Base-by-base conservation (phyloP, 768 basidiomycete species). In the Serendipita sp. region DNA sequence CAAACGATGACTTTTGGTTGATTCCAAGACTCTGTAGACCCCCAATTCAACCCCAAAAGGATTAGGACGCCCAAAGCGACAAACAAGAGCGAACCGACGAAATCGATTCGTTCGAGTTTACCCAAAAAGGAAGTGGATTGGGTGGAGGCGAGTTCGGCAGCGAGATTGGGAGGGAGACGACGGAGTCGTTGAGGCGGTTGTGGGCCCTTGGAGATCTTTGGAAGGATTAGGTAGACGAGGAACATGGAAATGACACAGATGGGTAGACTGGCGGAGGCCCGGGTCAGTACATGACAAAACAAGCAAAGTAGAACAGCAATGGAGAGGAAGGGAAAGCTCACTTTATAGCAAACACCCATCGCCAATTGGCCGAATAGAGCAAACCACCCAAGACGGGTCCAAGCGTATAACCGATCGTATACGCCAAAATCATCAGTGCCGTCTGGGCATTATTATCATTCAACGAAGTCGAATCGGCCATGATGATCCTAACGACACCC, bases 281-380 rank as follows among this genome's bases (percentile, higher is more conserved):
- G 10, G 28, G 24, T 15, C 53, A 54, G 53, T 2, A 10, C 11
- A 15, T 24, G 24, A 24, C 24, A 24, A 24, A 24, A 24, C 24
- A 24, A 24, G 24, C 24, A 24, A 24, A 24, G 24, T 24, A 24
- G 24, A 24, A 24, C 24, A 24, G 24, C 24, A 24, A 24, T 24
- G 24, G 24, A 30, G 53, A 1, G 10, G 15, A 2, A 54, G 11
- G 13, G 45, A 11, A 15, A 3, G 64, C 78, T 67, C 58, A 79
- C 79, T 82, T 82, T 72, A 82, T 81, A 2, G 76, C 81, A 66
- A 81, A 82, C 15, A 82, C 76, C 81, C 80, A 24, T 24, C 24
- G 24, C 24, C 24, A 24, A 24, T 24, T 24, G 24, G 24, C 24
- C 24, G 24, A 24, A 82, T 24, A 81, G 76, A 81, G 69, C 28